Evolutionary conservation across 75 land plant genomes (phyloP).

Genomic region (Gnetum montanum): DNA sequence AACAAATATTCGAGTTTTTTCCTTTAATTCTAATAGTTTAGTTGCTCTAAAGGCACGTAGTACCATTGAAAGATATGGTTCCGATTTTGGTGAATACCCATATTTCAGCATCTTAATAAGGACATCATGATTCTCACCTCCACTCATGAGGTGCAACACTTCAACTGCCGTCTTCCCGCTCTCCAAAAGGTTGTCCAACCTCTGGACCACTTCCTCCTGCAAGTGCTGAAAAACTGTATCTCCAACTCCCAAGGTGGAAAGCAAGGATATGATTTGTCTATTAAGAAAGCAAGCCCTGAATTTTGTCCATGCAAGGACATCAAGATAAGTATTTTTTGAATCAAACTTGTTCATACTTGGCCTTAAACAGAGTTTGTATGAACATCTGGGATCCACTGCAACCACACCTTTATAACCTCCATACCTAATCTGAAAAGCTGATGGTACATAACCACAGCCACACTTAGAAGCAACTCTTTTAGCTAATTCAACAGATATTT

Average conservation of each 20-base stretch:
- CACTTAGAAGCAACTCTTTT: conserved; percentile 52
- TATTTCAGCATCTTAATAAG: conserved; percentile 53
- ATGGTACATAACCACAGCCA: conserved; percentile 36
- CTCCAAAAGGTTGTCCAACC: conserved; percentile 44
- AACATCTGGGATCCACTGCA: conserved; percentile 74
- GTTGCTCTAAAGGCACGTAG: conserved; percentile 59
- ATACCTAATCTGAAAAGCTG: conserved; percentile 87
- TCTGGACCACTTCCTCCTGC: conserved; percentile 44
- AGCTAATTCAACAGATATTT: conserved; percentile 74
- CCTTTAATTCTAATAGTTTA: conserved; percentile 60
- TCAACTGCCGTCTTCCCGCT: conserved; percentile 52
- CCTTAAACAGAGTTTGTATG: conserved; percentile 57
- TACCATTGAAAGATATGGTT: conserved; percentile 78
- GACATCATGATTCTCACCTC: conserved; percentile 39
- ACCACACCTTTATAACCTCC: conserved; percentile 97
- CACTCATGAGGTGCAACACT: conserved; percentile 42
- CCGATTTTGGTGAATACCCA: conserved; percentile 62
- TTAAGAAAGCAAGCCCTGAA: conserved; percentile 71
- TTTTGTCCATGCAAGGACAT: conserved; percentile 55
- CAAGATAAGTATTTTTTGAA: conserved; percentile 54
- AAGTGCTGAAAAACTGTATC: conserved; percentile 58
- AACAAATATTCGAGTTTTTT: conserved; percentile 56
- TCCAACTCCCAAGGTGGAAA: conserved; percentile 74
- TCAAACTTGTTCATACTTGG: conserved; percentile 76
- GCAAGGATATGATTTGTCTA: conserved; percentile 71